Base-by-base conservation (phyloP, 1,284 basidiomycete genomes). In the Marasmius sp. region DNA sequence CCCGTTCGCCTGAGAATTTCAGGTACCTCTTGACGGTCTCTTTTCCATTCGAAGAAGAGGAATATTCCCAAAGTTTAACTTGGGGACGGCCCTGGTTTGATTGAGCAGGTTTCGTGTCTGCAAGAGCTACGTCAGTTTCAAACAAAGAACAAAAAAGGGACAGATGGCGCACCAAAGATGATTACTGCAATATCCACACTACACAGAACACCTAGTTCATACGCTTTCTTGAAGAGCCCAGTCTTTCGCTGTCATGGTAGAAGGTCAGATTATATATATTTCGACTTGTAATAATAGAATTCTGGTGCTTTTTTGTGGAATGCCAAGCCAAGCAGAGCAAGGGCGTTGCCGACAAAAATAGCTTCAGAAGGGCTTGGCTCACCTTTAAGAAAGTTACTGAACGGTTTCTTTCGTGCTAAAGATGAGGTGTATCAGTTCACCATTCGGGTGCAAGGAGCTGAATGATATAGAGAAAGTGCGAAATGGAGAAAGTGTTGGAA, bases 191-290 rank as follows among this genome's bases (percentile, higher is more conserved):
- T 47, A n/a, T 47, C 45, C n/a, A 47, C 45, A 47, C 45, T 47
- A n/a, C 45, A 47, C 45, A 72, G 59, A 0, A 72, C 71, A 6
- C 71, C 71, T 11, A 72, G 66, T 50, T 72, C 71, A 38, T 72
- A 72, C 6, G 71, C 71, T 27, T 72, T 72, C 57, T 72, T 72
- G 65, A 72, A 72, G 0, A 72, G 65, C 3, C 71, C 71, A 53
- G 71, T 72, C 58, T 72, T 72, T 27, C 71, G 68, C 71, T 72
- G 47, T 11, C 12, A 53, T 51, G 60, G 61, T 57, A 60, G 61
- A 33, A 61, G 38, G 59, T 63, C 4, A 65, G 36, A 48, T 63
- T 12, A 43, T 12, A 43, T n/a, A 43, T 12, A 43, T 6, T 12
- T 12, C 12, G 41, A 12, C n/a, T 43, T 47, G 20, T 47, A 18